Evolutionary conservation across 371 early-diverging fungal genomes (phyloP).

Genomic region (Saksenaea oblongispora): DNA sequence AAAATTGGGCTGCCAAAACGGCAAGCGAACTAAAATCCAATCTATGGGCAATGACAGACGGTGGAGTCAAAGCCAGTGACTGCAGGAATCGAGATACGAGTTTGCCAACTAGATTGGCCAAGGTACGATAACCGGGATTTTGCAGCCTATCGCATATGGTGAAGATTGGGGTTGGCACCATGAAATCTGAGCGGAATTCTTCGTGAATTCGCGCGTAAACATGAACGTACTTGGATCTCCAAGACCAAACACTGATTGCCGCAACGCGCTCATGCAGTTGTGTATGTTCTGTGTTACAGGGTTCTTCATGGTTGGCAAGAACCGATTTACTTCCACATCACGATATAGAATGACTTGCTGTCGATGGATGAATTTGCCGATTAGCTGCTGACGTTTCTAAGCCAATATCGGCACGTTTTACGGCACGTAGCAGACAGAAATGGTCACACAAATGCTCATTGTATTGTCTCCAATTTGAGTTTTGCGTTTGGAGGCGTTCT

Average conservation of each 20-base stretch:
- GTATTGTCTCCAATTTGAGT: not conserved
- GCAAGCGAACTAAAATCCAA: too few relatives aligned
- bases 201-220: not conserved
- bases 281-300: not conserved
- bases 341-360: constrained; percentile 9
- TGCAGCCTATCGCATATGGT: constrained; percentile 13
- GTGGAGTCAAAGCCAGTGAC: not conserved
- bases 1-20: too few relatives aligned
- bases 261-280: not conserved
- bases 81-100: constrained; percentile 10
- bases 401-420: not conserved
- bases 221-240: constrained; percentile 4
- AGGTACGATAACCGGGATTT: constrained; percentile 9
- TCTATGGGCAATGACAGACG: constrained; percentile 3
- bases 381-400: not conserved
- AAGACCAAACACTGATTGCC: constrained; percentile 8
- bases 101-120: constrained; percentile 7
- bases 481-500: constrained; percentile 5
- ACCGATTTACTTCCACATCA: not conserved
- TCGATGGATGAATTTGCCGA: constrained; percentile 8
- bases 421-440: constrained; percentile 1
- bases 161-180: constrained; percentile 8
- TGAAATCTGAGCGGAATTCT: constrained; percentile 7
- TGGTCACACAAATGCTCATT: constrained; percentile 13
- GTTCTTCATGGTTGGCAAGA: not conserved